Conservation (phyloP, 306 rosid genomes). For the Citrullus mucosospermus region DNA sequence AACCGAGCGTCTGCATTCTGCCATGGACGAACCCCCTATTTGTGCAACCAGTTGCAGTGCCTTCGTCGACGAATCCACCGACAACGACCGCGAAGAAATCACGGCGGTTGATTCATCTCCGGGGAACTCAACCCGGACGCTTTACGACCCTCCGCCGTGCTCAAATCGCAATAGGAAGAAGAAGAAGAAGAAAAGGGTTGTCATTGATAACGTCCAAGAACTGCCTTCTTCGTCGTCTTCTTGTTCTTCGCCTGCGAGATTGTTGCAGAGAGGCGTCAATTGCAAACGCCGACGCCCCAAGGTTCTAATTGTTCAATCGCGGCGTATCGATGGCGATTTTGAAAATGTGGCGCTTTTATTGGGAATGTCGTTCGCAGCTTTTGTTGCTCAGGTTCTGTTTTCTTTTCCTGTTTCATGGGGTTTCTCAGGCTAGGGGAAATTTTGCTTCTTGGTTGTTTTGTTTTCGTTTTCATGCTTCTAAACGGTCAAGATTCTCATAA, state of each 20-base stretch:
- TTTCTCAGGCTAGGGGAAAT: background rate
- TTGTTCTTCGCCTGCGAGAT: conserved; percentile 15
- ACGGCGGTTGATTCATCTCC: background rate
- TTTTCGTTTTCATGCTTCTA: background rate
- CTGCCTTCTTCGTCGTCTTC: conserved; percentile 21
- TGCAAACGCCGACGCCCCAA: conserved; percentile 51
- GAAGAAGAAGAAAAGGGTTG: conserved; percentile 7
- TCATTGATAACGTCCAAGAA: conserved; percentile 15
- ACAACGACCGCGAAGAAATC: background rate
- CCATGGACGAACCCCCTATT: conserved; percentile 3
- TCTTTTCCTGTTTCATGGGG: background rate
- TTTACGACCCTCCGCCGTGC: conserved; percentile 7
- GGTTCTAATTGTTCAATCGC: conserved; percentile 14
- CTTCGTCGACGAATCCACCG: background rate
- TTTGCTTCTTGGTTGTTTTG: background rate
- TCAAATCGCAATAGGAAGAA: conserved; percentile 4
- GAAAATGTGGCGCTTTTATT: conserved; percentile 53
- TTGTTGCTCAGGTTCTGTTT: conserved; percentile 54
- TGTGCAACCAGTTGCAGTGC: conserved; percentile 5
- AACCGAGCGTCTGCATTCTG: background rate
- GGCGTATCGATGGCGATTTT: conserved; percentile 27
- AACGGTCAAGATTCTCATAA: background rate
- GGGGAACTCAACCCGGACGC: conserved; percentile 8
- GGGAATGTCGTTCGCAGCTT: conserved; percentile 83
- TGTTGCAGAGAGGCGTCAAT: conserved; percentile 17